phyloP scores from a whole-genome alignment of 2,329 filamentous ascomycete genomes.

The Raffaelea arxii region DNA sequence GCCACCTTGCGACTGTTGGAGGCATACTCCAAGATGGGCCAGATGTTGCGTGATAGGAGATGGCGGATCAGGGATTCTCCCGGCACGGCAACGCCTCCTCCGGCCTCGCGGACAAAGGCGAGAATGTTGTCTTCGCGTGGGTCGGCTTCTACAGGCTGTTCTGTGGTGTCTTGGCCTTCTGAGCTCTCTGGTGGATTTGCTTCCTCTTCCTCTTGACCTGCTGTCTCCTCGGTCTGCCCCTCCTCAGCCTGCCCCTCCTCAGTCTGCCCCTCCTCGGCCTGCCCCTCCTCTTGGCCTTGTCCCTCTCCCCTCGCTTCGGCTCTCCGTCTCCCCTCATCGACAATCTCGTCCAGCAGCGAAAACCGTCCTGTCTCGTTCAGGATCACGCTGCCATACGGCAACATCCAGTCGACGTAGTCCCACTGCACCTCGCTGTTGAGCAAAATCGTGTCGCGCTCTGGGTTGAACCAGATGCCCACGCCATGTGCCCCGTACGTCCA shows the following conservation, averaged over 20 bases:
- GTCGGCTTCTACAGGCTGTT: no score
- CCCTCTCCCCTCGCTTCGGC: background rate
- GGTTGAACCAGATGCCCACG: slow-evolving; percentile 6
- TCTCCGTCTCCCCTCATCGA: background rate
- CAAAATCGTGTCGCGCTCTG: slow-evolving; percentile 4
- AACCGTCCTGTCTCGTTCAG: no score
- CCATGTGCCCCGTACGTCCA: slow-evolving; percentile 5
- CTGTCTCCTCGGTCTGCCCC: background rate
- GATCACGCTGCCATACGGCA: no score
- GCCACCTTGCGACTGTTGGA: background rate
- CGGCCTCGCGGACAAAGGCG: background rate
- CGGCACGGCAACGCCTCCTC: slow-evolving; percentile 3
- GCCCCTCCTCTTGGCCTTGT: background rate
- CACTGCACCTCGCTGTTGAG: slow-evolving; percentile 3
- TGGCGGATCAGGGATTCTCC: background rate
- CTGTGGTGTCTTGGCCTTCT: no score
- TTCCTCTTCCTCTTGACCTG: no score
- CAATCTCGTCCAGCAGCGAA: background rate
- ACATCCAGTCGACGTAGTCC: background rate
- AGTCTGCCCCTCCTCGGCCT: background rate
- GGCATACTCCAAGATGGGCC: background rate
- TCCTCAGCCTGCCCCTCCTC: background rate
- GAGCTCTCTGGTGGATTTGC: no score
- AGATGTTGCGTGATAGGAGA: background rate
- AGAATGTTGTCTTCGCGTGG: background rate